Percentiles rank a stretch among this genome's conserved stretches.
These are phyloP conservation scores for Fusarium humuli DNA, from an alignment of 2,329 filamentous ascomycete genomes.

Conservation along the genomic window DNA sequence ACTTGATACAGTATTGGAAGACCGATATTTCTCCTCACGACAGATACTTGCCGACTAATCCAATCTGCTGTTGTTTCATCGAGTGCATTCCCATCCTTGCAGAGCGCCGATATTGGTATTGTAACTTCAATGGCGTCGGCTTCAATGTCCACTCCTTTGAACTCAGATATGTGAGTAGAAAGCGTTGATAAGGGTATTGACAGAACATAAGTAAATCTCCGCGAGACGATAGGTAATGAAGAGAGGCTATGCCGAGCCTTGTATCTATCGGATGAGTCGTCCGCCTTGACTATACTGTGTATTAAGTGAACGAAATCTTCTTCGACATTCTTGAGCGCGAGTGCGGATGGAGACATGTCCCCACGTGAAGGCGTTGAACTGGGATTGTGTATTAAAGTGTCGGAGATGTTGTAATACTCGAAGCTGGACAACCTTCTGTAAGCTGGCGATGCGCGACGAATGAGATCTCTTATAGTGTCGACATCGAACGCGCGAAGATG, in stretches of 20 bases:
- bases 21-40: neutral
- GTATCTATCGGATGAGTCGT: neutral
- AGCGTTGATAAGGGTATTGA: neutral
- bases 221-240: neutral
- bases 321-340: conserved; percentile 14
- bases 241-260: conserved; percentile 4
- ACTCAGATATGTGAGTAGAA: neutral
- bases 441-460: neutral
- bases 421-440: conserved; percentile 1
- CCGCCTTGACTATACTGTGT: neutral
- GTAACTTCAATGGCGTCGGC: conserved; percentile 2
- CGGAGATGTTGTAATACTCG: conserved; percentile 14
- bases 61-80: neutral
- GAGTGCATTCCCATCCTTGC: accelerated
- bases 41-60: neutral
- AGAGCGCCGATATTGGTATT: neutral
- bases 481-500: neutral
- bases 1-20: conserved; percentile 4
- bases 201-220: neutral
- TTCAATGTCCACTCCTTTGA: neutral
- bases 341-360: neutral
- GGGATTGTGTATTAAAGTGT: neutral
- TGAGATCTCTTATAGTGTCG: neutral
- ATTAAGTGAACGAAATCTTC: conserved; percentile 9
- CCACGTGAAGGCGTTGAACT: neutral